Conservation (phyloP, 768 basidiomycete genomes). For the Lactarius evosmus region DNA sequence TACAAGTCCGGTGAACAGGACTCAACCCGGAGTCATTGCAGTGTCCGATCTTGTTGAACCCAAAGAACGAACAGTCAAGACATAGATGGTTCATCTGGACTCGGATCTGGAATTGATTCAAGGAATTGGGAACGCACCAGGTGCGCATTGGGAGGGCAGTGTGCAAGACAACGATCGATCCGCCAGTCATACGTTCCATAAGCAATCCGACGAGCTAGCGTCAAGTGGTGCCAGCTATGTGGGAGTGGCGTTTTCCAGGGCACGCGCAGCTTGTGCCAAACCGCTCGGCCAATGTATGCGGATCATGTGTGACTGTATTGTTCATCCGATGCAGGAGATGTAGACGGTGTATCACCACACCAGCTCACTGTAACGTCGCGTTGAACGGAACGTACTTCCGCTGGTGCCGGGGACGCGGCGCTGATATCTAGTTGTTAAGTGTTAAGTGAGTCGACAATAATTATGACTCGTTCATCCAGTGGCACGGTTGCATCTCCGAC, state of each 20-base stretch:
- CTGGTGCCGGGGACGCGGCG: slow-evolving; percentile 13
- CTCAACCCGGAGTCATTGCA: neutral
- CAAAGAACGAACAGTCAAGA: neutral
- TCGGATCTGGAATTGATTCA: slow-evolving; percentile 4
- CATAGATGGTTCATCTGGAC: neutral
- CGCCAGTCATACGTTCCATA: slow-evolving; percentile 1
- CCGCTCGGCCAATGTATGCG: neutral
- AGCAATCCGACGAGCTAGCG: neutral
- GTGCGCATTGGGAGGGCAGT: no score
- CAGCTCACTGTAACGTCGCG: slow-evolving; percentile 7
- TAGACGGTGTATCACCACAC: neutral
- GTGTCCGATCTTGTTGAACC: slow-evolving; percentile 13
- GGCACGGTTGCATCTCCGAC: slow-evolving; percentile 9
- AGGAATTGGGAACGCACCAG: neutral
- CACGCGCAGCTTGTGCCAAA: neutral
- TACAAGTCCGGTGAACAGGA: neutral
- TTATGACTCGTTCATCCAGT: slow-evolving; percentile 1
- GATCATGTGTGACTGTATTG: slow-evolving; percentile 6
- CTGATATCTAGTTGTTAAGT: neutral
- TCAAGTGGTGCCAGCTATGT: neutral
- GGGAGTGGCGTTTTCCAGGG: neutral
- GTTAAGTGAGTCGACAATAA: neutral
- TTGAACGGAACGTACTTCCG: slow-evolving; percentile 15
- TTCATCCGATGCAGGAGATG: neutral
- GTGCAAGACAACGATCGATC: neutral